Percentiles rank a stretch among this genome's conserved stretches.
These are phyloP conservation scores for Sungouiella thailandica DNA, from an alignment of 805 yeast species.

Conservation along the genomic window DNA sequence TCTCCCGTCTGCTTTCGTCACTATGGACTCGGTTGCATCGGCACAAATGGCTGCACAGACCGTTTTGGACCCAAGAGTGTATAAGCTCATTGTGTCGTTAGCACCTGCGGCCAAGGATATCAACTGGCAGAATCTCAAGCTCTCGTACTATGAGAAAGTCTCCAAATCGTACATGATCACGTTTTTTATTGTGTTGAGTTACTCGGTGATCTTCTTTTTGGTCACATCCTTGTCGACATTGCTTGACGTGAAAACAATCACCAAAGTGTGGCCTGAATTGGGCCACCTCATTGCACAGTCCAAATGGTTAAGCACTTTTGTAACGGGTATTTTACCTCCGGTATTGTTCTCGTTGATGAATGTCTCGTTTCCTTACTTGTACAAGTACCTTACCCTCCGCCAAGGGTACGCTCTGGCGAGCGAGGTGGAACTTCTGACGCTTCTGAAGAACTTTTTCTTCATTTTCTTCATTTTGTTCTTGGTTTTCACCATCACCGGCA, in stretches of 20 bases:
- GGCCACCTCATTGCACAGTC: slow-evolving; percentile 50
- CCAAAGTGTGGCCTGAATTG: slow-evolving; percentile 54
- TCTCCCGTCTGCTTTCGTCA: slow-evolving; percentile 42
- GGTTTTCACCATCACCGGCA: slow-evolving; percentile 59
- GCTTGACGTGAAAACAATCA: slow-evolving; percentile 50
- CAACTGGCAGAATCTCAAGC: slow-evolving; percentile 41
- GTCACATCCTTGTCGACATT: slow-evolving; percentile 54
- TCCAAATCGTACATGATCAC: slow-evolving; percentile 38
- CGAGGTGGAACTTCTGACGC: slow-evolving; percentile 53
- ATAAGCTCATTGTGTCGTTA: slow-evolving; percentile 35
- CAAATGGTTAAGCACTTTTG: slow-evolving; percentile 48
- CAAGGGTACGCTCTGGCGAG: slow-evolving; percentile 56
- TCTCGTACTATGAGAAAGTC: slow-evolving; percentile 35
- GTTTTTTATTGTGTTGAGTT: slow-evolving; percentile 41
- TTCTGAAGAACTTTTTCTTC: slow-evolving; percentile 55
- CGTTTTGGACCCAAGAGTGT: slow-evolving; percentile 40
- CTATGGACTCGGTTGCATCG: slow-evolving; percentile 45
- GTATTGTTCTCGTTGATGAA: slow-evolving; percentile 53
- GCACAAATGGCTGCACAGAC: slow-evolving; percentile 49
- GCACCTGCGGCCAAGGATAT: slow-evolving; percentile 48
- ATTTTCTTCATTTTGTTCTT: slow-evolving; percentile 57
- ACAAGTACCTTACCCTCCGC: slow-evolving; percentile 42
- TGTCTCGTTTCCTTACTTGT: slow-evolving; percentile 50
- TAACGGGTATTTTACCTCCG: slow-evolving; percentile 61
- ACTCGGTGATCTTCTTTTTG: slow-evolving; percentile 49